These are phyloP conservation scores for Phalaenopsis hybrid DNA, from an alignment of 116 monocot genomes.

Conservation along the genomic window DNA sequence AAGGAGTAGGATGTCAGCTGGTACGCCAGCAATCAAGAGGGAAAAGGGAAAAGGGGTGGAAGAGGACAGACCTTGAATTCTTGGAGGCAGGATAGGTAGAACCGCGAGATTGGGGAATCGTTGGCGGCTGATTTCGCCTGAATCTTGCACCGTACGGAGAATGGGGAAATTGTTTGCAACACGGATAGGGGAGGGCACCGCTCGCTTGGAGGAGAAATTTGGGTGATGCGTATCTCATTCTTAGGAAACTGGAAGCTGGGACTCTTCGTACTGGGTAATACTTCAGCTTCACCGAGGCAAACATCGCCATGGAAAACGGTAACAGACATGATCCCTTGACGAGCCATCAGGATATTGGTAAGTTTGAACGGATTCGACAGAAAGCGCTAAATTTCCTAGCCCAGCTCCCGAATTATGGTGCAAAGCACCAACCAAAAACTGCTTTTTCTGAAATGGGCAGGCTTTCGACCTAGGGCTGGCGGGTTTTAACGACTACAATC, in stretches of 20 bases:
- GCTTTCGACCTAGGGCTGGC: too few species aligned
- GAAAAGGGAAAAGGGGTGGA: background rate
- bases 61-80: constrained; percentile 35
- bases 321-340: constrained; percentile 11
- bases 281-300: constrained; percentile 67
- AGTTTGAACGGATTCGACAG: background rate
- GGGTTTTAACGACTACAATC: too few species aligned
- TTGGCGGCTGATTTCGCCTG: constrained; percentile 35
- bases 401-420: background rate
- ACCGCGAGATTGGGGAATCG: constrained; percentile 43
- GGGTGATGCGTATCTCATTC: constrained; percentile 72
- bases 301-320: constrained; percentile 56
- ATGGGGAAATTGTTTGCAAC: constrained; percentile 82
- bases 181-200: constrained; percentile 73
- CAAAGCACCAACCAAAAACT: too few species aligned
- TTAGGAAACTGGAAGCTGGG: constrained; percentile 31
- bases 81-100: constrained; percentile 72
- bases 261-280: constrained; percentile 29
- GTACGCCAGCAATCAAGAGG: background rate
- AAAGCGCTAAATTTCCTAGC: background rate
- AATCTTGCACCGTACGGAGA: constrained; percentile 72
- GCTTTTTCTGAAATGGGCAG: too few species aligned
- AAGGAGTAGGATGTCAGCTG: background rate
- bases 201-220: constrained; percentile 67
- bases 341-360: background rate